phyloP scores from a whole-genome alignment of 139 green algal genomes.

The Chlorella sp. region DNA sequence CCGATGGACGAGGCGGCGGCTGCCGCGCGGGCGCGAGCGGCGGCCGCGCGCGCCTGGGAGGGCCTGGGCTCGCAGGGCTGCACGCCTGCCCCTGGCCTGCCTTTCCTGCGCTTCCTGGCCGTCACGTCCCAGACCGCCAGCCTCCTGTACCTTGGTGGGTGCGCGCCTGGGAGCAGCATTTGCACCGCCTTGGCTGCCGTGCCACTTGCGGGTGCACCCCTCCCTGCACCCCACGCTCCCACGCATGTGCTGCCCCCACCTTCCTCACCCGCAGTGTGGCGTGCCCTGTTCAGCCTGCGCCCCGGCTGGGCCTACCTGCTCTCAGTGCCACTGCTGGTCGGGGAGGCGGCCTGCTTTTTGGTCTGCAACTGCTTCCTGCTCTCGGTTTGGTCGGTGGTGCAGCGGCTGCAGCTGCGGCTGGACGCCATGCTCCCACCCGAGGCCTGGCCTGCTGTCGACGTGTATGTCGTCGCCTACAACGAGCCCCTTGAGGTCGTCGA shows the following conservation, averaged over 20 bases:
- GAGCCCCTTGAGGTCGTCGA: slow-evolving; percentile 29
- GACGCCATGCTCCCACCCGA: neutral
- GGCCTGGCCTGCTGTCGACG: neutral
- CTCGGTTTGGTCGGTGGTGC: neutral
- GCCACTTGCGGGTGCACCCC: neutral
- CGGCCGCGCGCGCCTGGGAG: too few species aligned
- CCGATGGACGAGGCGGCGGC: too few species aligned
- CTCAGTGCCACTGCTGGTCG: slow-evolving; percentile 20
- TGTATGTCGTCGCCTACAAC: neutral
- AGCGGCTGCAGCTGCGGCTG: neutral
- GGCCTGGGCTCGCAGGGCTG: too few species aligned
- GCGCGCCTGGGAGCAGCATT: too few species aligned
- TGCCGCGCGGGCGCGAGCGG: too few species aligned
- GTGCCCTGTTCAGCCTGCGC: slow-evolving; percentile 28
- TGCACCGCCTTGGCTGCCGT: neutral
- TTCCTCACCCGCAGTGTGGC: slow-evolving; percentile 20
- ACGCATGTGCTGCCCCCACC: neutral
- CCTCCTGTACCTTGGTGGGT: too few species aligned
- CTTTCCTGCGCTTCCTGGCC: neutral
- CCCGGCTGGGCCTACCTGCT: slow-evolving; percentile 18
- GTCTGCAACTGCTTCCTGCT: neutral
- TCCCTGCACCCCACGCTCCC: too few species aligned
- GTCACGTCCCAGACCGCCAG: neutral
- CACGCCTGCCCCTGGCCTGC: too few species aligned
- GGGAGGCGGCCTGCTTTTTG: neutral